These are phyloP conservation scores for Daedaleopsis sinensis DNA, from an alignment of 768 basidiomycete genomes.

Conservation along the genomic window DNA sequence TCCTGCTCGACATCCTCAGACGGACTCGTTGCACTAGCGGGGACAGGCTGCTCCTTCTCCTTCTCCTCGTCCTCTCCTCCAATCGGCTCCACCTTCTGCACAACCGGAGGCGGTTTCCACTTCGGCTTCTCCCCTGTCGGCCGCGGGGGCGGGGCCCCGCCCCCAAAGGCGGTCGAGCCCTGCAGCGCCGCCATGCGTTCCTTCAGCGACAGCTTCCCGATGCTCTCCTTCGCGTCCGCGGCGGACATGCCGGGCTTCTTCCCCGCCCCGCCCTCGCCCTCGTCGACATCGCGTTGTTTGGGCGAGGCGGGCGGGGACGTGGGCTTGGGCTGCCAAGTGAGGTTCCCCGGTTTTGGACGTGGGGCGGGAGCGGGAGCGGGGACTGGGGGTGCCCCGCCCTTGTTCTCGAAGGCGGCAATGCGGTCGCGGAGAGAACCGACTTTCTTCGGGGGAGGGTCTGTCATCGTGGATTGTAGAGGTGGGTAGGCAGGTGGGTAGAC, in stretches of 20 bases:
- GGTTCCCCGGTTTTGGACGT: slow-evolving; percentile 63
- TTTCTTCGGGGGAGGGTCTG: slow-evolving; percentile 33
- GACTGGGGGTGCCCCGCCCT: slow-evolving; percentile 40
- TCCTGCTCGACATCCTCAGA: slow-evolving; percentile 22
- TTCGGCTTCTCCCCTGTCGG: slow-evolving; percentile 72
- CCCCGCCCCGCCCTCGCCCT: slow-evolving; percentile 25
- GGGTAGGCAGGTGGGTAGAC: not conserved
- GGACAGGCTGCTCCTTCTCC: not conserved
- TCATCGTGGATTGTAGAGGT: slow-evolving; percentile 22
- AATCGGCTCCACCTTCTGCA: slow-evolving; percentile 37
- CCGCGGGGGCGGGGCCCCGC: slow-evolving; percentile 56
- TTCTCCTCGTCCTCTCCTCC: slow-evolving; percentile 46
- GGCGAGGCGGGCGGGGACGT: slow-evolving; percentile 48
- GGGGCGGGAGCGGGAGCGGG: slow-evolving; percentile 44
- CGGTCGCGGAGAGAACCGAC: slow-evolving; percentile 80
- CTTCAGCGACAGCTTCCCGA: slow-evolving; percentile 79
- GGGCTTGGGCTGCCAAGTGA: slow-evolving; percentile 74
- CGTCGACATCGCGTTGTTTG: slow-evolving; percentile 23
- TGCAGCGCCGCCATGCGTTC: slow-evolving; percentile 96
- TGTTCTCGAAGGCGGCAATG: slow-evolving; percentile 85
- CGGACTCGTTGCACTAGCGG: not conserved
- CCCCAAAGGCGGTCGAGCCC: slow-evolving; percentile 80
- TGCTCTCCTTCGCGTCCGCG: slow-evolving; percentile 86
- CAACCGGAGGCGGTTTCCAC: slow-evolving; percentile 79
- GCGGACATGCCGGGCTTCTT: slow-evolving; percentile 64